Base-by-base conservation (phyloP, 495 filamentous ascomycete species). In the Penicillium pancosmium region DNA sequence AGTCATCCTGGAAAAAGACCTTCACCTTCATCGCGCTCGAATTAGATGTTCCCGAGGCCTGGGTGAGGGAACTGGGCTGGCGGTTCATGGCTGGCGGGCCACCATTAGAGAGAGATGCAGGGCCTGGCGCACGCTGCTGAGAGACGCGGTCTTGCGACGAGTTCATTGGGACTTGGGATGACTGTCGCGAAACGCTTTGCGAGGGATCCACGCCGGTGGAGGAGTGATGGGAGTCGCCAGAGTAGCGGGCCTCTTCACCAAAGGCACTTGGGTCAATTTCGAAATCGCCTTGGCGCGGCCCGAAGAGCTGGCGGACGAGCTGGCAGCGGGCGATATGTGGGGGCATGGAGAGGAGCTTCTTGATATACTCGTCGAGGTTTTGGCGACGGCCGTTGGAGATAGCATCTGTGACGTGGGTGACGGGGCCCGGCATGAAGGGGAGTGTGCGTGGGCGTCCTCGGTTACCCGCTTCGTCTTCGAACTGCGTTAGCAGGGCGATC, bases 401-500 rank as follows among this genome's bases (percentile, higher is more conserved):
- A 7, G 91, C 91, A 68, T 97, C 95, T 15, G 95, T 98, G 52
- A 98, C 95, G 74, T 96, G 95, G 56, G 93, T 96, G 64, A 98
- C 93, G 19, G 94, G 94, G 10, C 94, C 94, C 18, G 94, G 94
- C 94, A 98, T 98, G 73, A 93, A 98, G n/a, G 94, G 94, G 7
- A 98, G 72, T 15, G 89, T 90, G 33, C 94, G 86, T 53, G 88
- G 85, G 62, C 87, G 86, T 41, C 84, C 84, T 50, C 85, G 86
- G 53, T 90, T 89, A 21, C 94, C 93, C 27, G 94, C 93, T 68
- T 98, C 95, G 15, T 90, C 86, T 36, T 94, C 93, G 68, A 97
- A 98, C 63, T 96, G 91, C 41, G 91, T 93, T 46, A 98, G 80
- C 6, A 98, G 88, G 16, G 90, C 88, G 69, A 98, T 98, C 72